Evolutionary conservation across 176 grass and related monocot species (phyloP), one percentile per base, ranked within the genome.

Genomic region (Triticum dicoccoides): DNA sequence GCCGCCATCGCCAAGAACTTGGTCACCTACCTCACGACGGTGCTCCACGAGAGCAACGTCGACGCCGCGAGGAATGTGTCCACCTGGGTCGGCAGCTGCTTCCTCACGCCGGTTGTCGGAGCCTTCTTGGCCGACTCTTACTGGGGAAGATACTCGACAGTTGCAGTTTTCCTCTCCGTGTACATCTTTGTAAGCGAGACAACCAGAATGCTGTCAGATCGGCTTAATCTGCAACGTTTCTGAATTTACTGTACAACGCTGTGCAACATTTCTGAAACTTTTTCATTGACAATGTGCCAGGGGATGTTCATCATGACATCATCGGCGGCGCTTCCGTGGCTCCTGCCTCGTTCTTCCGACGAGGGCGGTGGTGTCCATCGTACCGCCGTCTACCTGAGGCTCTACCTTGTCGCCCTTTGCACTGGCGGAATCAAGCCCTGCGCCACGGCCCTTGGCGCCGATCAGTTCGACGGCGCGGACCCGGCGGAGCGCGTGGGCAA

Each of bases 341-440:
- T 89, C 52, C 69, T 77, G 69, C 69, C 47, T 25, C 13, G 41
- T 38, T 29, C 41, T 1, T 81, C 70, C 47, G 1, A 73, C 1
- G 20, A 63, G 13, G 1, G 15, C 65, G 30, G 13, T 0, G 15
- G 2, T 9, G 5, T 29, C 54, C 87, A 81, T 63, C 78, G 42
- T 37, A 61, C 4, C 27, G 29, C 51, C 1, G 73, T 84, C n/a
- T 92, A 84, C 77, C 8, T 77, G 11, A 87, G 87, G 17, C 91
- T 92, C 23, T 92, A 92, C 24, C 44, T 92, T 29, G 58, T 78
- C 25, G 84, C 91, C 45, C 23, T 89, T 8, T 87, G 76, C 7
- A 85, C 34, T 0, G 91, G 91, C 52, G 87, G 91, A 20, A 82
- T 92, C 52, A 89, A 87, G 78, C 84, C 91, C 18, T 89, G 91